Conservation (phyloP, 1,284 basidiomycete species). For the Trametes pubescens region DNA sequence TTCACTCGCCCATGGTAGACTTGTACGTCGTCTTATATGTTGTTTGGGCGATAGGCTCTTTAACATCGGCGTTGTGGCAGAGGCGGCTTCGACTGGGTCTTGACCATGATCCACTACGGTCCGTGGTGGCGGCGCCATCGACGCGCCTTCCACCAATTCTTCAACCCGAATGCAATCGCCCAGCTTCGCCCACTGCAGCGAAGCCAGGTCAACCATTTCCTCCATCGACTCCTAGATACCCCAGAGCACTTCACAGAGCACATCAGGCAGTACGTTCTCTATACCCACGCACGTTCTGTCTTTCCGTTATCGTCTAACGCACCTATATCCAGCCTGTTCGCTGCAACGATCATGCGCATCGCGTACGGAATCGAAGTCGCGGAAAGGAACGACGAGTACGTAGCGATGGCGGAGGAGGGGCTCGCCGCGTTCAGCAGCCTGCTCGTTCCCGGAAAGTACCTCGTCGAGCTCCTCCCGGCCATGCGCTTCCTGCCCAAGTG, state of each 20-base stretch:
- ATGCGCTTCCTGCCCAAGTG: constrained; percentile 22
- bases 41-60: background rate
- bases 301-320: background rate
- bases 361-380: constrained; percentile 44
- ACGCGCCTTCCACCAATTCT: constrained; percentile 28
- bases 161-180: constrained; percentile 24
- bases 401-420: constrained; percentile 18
- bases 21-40: constrained; percentile 12
- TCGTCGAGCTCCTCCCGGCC: constrained; percentile 23
- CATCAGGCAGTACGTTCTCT: constrained; percentile 24
- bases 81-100: constrained; percentile 22
- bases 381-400: constrained; percentile 35
- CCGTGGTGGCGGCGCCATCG: constrained; percentile 17
- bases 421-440: constrained; percentile 22
- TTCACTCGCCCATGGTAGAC: constrained; percentile 18
- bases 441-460: constrained; percentile 26
- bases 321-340: constrained; percentile 35
- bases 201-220: constrained; percentile 18
- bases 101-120: constrained; percentile 26
- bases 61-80: background rate
- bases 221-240: constrained; percentile 7
- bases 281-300: background rate
- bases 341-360: constrained; percentile 42
- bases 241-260: constrained; percentile 27
- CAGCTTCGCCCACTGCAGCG: constrained; percentile 13